Evolutionary conservation across 148 eudicot genomes (phyloP).

Genomic region (Camellia lanceoleosa): DNA sequence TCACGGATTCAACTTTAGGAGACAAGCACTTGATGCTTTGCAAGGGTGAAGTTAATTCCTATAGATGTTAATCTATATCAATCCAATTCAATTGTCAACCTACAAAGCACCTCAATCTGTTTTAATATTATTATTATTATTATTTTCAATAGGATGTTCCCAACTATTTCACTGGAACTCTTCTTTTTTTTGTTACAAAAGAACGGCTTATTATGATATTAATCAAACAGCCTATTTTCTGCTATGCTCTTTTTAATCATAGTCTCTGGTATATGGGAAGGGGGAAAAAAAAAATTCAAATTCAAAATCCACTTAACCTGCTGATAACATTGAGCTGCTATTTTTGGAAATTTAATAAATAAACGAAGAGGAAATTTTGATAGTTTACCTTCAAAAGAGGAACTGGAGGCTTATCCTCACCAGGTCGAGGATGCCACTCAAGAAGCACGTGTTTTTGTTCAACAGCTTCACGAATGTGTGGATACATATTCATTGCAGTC

Average conservation of each 20-base stretch:
- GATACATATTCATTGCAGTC: constrained; percentile 99
- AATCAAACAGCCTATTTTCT: neutral
- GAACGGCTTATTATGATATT: neutral
- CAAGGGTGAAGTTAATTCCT: too few relatives aligned
- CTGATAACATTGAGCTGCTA: neutral
- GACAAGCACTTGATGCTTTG: too few relatives aligned
- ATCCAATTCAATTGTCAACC: neutral
- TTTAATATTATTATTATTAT: neutral
- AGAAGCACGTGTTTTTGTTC: constrained; percentile 67
- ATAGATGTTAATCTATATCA: neutral
- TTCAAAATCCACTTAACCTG: neutral
- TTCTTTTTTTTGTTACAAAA: neutral
- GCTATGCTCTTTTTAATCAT: too few relatives aligned
- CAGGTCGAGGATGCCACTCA: constrained; percentile 97
- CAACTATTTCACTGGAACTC: neutral
- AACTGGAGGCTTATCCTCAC: constrained; percentile 91
- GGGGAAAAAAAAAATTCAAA: neutral
- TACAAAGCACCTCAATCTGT: neutral
- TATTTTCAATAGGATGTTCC: neutral
- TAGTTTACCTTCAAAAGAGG: constrained; percentile 77
- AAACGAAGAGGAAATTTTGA: neutral
- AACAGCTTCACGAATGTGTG: constrained; percentile 85
- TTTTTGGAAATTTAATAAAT: constrained; percentile 2
- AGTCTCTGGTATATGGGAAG: neutral
- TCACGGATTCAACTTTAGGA: too few relatives aligned